These are phyloP conservation scores for Thelephora terrestris DNA, from an alignment of 1,284 basidiomycete species.

Conservation along the genomic window DNA sequence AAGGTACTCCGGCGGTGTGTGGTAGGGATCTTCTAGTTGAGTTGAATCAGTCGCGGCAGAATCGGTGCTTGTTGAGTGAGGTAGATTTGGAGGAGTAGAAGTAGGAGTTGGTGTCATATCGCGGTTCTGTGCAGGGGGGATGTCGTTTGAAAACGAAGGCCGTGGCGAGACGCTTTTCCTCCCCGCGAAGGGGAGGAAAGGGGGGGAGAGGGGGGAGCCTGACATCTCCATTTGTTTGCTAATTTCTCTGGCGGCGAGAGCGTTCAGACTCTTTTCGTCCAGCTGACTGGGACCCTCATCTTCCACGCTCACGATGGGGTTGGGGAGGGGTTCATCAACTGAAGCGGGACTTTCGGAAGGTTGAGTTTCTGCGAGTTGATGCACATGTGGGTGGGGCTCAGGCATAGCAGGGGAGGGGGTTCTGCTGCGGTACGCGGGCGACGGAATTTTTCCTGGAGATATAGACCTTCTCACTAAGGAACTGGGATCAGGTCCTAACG, in stretches of 20 bases:
- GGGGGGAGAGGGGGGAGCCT: background rate
- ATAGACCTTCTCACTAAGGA: slow-evolving; percentile 6
- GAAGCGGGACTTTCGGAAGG: too few species aligned
- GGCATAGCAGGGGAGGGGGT: background rate
- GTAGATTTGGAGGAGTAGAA: slow-evolving; percentile 11
- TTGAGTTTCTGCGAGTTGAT: slow-evolving; percentile 1
- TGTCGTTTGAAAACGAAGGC: background rate
- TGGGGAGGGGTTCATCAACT: too few species aligned
- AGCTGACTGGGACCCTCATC: background rate
- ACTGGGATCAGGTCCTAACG: background rate
- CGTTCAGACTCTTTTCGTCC: slow-evolving; percentile 38
- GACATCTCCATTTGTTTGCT: background rate
- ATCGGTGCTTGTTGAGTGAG: slow-evolving; percentile 7
- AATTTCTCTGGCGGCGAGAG: slow-evolving; percentile 61
- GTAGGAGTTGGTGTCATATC: slow-evolving; percentile 6
- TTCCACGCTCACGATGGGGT: background rate
- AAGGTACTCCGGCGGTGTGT: slow-evolving; percentile 30
- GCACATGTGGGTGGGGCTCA: slow-evolving; percentile 5
- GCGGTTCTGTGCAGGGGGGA: background rate
- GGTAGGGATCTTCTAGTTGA: slow-evolving; percentile 22
- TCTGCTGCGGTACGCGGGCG: too few species aligned
- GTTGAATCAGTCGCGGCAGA: slow-evolving; percentile 19
- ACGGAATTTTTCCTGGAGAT: slow-evolving; percentile 6
- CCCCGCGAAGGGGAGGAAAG: slow-evolving; percentile 5
- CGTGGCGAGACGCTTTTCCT: slow-evolving; percentile 3